Evolutionary conservation across 495 filamentous ascomycete genomes (phyloP).

Genomic region (Cenococcum geophilum): DNA sequence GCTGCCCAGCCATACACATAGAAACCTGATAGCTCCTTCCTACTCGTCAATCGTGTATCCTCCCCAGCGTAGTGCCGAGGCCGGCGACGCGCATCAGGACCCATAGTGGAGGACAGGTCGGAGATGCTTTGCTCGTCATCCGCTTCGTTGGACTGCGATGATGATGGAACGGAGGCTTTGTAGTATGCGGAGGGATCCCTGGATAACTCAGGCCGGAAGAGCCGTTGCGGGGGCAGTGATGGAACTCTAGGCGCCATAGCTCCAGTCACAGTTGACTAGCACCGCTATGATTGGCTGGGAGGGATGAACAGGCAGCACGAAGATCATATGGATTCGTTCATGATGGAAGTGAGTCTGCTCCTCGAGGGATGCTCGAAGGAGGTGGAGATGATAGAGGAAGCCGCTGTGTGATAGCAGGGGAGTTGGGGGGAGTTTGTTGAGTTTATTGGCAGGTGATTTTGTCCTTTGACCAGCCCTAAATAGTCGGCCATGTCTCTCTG

Average conservation of each 20-base stretch:
- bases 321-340: not conserved
- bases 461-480: not conserved
- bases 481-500: too few relatives aligned
- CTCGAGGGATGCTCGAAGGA: not conserved
- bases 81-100: conserved; percentile 13
- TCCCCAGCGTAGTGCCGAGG: conserved; percentile 63
- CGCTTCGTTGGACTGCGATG: conserved; percentile 37
- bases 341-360: not conserved
- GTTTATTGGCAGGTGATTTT: conserved; percentile 4
- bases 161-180: conserved; percentile 28
- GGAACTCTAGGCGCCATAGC: conserved; percentile 20
- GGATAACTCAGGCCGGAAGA: conserved; percentile 13
- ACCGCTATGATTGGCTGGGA: not conserved
- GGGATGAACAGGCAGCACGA: not conserved
- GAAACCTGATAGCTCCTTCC: conserved; percentile 85
- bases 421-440: conserved; percentile 1
- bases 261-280: not conserved
- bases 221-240: not conserved
- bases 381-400: conserved; percentile 5
- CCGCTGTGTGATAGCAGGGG: conserved; percentile 2
- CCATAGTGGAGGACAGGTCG: conserved; percentile 28
- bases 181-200: conserved; percentile 27
- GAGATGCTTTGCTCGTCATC: conserved; percentile 38
- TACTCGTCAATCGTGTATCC: conserved; percentile 80
- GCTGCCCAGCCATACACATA: conserved; percentile 95